Evolutionary conservation across 2,329 filamentous ascomycete species (phyloP), one percentile per base, ranked within the genome.

Genomic region (Calonectria pauciramosa): DNA sequence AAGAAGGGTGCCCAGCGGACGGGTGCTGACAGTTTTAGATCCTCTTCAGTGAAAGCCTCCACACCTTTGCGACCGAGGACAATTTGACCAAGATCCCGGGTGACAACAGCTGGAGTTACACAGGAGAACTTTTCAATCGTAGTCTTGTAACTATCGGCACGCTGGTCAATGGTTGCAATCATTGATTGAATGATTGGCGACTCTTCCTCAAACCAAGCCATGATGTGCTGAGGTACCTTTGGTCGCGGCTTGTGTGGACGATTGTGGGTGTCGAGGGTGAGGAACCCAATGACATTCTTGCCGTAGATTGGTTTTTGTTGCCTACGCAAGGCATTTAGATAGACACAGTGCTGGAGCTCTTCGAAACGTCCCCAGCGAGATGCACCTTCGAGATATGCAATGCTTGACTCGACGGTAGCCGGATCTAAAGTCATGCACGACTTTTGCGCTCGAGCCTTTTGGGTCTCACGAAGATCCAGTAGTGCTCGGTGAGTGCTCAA

Each of bases 71-170:
- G 86, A 0, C 94, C 94, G 9, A 97, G 87, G 1, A 94, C 83
- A 30, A 96, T 88, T 34, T 90, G 88, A 23, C 92, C 91, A 80
- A 97, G 88, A 77, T 97, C 95, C 36, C 94, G 91, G 0, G 96
- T 95, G 4, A 98, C 93, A 16, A 95, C 96, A 1, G 95, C 93
- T 2, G 97, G 97, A 0, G 97, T 99, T 41, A 98, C 93, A 80
- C 96, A 99, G 1, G 94, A 95, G 81, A 98, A 99, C 82, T 96
- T 95, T 76, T 94, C 92, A 68, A 99, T 93, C 3, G 91, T 93
- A 0, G 91, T 92, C 80, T 96, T 93, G 85, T 98, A 89, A 18
- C 89, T 88, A 67, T 92, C 90, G 1, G 96, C 93, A 30, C 96
- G 93, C 80, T 95, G 90, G 51, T 93, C 90, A 0, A 98, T 84